Base-by-base conservation (phyloP, 2,329 filamentous ascomycete species). In the Conoideocrella luteorostrata region DNA sequence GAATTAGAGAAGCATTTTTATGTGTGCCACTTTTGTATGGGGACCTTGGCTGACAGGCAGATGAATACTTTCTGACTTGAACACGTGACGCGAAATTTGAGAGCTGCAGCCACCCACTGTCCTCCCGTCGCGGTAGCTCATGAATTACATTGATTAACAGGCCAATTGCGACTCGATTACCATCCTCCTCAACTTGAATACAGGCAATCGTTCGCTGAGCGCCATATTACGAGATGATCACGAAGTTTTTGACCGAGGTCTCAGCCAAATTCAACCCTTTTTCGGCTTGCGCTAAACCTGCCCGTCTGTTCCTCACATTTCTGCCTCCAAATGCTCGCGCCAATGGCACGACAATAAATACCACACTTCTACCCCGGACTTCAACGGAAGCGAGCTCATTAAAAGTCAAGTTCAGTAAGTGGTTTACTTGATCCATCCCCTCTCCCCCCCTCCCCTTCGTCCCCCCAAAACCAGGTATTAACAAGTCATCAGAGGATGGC, bases 211-310 rank as follows among this genome's bases (percentile, higher is more conserved):
- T 50, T 39, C 47, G 29, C 39, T 41, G 47, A 41, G 44, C 29
- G 12, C 32, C 24, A 47, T 36, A 41, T 50, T 38, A 47, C 60
- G 72, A 63, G 41, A 93, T 93, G 88, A 87, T 93, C 49, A 91
- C 86, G 47, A 82, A 83, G 62, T 93, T 88, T 71, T 78, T 94
- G 64, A 91, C 89, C 63, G 80, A 88, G 63, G 82, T 97, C 57
- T 81, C 77, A 57, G 84, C 88, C 52, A 81, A 80, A 63, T 96
- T 97, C 80, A 95, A 95, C 68, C 91, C 93, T 30, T 97, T 97
- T 77, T 85, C 82, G 22, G 68, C 77, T 20, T 75, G 77, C 62
- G 82, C 88, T 50, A 89, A 88, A 60, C 84, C 90, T 20, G 90
- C 88, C 30, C 84, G 93, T 34, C 75, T 95, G 41, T 93, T 97